phyloP scores from a whole-genome alignment of 805 yeast genomes.

The Peterozyma xylosa region DNA sequence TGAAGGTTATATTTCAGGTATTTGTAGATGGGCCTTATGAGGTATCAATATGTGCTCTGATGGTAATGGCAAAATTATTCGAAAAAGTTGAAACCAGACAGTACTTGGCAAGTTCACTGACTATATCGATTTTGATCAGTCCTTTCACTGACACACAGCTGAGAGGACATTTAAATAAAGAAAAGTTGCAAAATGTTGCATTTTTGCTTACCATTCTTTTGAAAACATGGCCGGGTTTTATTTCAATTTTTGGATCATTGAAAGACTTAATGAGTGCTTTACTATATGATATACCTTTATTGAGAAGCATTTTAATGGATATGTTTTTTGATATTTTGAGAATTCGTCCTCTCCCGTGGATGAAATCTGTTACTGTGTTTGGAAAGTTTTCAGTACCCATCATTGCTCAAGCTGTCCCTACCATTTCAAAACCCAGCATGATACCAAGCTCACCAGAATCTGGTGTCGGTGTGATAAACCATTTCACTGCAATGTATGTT shows the following conservation, averaged over 20 bases:
- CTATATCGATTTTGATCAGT: constrained; percentile 55
- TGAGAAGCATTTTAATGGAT: constrained; percentile 62
- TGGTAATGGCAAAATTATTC: constrained; percentile 35
- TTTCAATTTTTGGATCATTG: constrained; percentile 52
- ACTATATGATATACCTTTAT: constrained; percentile 42
- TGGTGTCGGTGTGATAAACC: constrained; percentile 43
- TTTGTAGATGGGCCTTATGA: constrained; percentile 48
- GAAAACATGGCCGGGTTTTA: constrained; percentile 71
- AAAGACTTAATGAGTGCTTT: constrained; percentile 55
- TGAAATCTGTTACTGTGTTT: constrained; percentile 11
- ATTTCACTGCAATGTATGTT: constrained; percentile 58
- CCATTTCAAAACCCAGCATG: constrained; percentile 4
- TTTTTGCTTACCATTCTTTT: constrained; percentile 52
- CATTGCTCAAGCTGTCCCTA: constrained; percentile 4
- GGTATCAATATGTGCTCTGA: constrained; percentile 23
- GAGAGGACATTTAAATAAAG: constrained; percentile 38
- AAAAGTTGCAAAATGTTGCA: constrained; percentile 53
- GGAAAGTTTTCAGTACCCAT: constrained; percentile 12
- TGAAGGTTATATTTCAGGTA: constrained; percentile 34
- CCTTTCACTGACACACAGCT: constrained; percentile 62
- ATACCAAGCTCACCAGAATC: constrained; percentile 23
- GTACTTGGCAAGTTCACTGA: constrained; percentile 50
- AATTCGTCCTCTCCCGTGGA: constrained; percentile 53
- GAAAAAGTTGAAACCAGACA: constrained; percentile 49
- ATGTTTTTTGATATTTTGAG: constrained; percentile 61